A percentile compares a stretch with the other conserved stretches of the same genome.
These are phyloP conservation scores for Euphorbia lathyris DNA, from an alignment of 345 rosid species.

Conservation along the genomic window DNA sequence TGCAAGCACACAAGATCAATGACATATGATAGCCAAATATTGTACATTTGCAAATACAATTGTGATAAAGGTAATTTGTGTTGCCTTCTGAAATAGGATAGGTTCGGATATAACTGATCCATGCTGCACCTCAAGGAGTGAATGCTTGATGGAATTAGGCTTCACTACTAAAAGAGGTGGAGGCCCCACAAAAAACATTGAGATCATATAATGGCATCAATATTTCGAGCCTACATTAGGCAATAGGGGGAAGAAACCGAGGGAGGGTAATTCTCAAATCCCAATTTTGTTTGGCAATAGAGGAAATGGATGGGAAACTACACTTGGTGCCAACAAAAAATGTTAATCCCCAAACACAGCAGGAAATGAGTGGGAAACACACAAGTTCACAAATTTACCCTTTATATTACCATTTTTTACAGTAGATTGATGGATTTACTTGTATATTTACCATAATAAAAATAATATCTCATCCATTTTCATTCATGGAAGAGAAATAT, in stretches of 20 bases:
- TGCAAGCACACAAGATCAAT: neutral
- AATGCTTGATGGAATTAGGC: neutral
- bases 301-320: neutral
- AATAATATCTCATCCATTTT: neutral
- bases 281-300: neutral
- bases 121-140: neutral
- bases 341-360: neutral
- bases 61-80: neutral
- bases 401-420: neutral
- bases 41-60: neutral
- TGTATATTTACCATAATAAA: neutral
- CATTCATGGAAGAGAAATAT: too few species aligned
- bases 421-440: neutral
- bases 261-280: neutral
- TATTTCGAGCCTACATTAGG: neutral
- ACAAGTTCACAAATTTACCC: neutral
- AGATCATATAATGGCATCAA: neutral
- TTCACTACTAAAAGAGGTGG: neutral
- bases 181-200: neutral
- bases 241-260: neutral
- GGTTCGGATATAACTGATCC: neutral
- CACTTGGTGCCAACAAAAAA: neutral
- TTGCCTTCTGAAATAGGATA: conserved; percentile 2
- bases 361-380: neutral
- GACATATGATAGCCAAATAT: neutral